These are phyloP conservation scores for Solanum lycopersicoides DNA, from an alignment of 257 asterid genomes.

Conservation along the genomic window DNA sequence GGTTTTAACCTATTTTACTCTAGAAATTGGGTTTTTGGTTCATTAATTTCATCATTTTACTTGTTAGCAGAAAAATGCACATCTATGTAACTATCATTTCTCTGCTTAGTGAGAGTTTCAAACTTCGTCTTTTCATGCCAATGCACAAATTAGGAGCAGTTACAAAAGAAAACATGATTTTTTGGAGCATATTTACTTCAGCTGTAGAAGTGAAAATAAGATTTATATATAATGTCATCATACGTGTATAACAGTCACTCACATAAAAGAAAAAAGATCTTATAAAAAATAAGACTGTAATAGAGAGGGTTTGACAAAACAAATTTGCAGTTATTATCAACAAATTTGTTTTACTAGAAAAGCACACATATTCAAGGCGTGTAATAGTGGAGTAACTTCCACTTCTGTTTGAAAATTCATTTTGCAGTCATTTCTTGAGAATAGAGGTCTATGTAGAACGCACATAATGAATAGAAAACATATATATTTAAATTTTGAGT, in stretches of 20 bases:
- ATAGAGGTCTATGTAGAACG: too few species aligned
- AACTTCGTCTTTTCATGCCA: not conserved
- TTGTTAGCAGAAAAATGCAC: not conserved
- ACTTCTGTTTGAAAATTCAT: too few species aligned
- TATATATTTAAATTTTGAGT: too few species aligned
- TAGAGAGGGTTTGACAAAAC: too few species aligned
- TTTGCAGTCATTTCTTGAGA: too few species aligned
- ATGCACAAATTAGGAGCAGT: not conserved
- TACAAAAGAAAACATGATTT: not conserved
- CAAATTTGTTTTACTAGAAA: too few species aligned
- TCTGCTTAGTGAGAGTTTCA: not conserved
- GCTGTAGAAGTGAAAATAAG: too few species aligned
- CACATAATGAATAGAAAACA: too few species aligned
- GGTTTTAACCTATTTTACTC: too few species aligned
- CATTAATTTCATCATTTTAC: not conserved
- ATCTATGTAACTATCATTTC: not conserved
- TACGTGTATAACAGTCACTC: not conserved
- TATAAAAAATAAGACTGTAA: not conserved
- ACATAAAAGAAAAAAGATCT: not conserved
- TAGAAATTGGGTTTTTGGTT: not conserved
- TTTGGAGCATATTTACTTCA: not conserved
- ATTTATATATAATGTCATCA: not conserved
- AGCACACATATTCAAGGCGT: too few species aligned
- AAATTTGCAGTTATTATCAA: too few species aligned
- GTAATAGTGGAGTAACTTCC: too few species aligned